These are phyloP conservation scores for Tetragonia tetragonoides DNA, from an alignment of 148 eudicot species.

Conservation along the genomic window DNA sequence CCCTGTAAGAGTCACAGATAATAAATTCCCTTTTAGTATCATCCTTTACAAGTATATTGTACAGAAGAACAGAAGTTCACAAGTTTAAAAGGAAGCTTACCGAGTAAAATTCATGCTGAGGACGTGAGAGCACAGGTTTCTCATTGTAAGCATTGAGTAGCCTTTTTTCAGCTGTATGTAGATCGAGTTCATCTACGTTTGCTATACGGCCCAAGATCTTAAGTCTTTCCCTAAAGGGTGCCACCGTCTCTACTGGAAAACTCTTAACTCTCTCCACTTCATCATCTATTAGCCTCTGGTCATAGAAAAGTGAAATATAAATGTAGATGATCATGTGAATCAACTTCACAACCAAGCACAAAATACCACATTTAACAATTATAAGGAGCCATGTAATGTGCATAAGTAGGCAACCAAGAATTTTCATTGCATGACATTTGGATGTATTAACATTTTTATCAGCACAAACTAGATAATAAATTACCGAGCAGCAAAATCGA, in stretches of 20 bases:
- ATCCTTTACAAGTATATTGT: background rate
- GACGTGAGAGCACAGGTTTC: conserved; percentile 95
- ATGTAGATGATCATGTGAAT: background rate
- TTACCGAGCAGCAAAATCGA: too few relatives aligned
- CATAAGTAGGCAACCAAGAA: background rate
- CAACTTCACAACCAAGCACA: background rate
- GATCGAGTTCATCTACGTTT: conserved; percentile 67
- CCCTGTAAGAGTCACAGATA: conserved; percentile 45
- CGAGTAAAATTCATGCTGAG: conserved; percentile 86
- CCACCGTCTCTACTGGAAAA: conserved; percentile 58
- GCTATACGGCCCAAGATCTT: conserved; percentile 79
- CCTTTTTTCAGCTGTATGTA: conserved; percentile 70
- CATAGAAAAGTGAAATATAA: background rate
- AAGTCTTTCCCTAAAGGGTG: conserved; percentile 77
- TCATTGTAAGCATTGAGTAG: conserved; percentile 87
- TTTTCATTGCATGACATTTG: too few relatives aligned
- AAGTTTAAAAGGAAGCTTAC: conserved; percentile 31
- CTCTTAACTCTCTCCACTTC: conserved; percentile 74
- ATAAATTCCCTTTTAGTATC: background rate
- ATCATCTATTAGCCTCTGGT: conserved; percentile 74
- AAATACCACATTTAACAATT: too few relatives aligned
- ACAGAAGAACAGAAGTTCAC: background rate
- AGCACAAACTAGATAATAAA: background rate
- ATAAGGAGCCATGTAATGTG: too few relatives aligned
- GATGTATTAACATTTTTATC: background rate